Conservation (phyloP, 2,329 filamentous ascomycete species). For the Ceratocystis ficicola region DNA sequence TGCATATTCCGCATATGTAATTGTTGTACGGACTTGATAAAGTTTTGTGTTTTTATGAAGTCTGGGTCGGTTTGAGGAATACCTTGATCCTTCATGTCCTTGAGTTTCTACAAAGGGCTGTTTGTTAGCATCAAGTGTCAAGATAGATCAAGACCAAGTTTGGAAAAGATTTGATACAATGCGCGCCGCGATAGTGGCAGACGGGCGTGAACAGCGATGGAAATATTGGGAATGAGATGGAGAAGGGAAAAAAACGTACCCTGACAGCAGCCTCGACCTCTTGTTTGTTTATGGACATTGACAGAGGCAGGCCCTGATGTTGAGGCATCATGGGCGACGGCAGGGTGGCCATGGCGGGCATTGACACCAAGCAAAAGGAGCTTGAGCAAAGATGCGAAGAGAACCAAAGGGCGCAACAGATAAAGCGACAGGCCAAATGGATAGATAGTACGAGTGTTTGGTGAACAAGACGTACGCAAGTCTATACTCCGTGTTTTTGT, state of each 20-base stretch:
- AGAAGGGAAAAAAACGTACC: neutral
- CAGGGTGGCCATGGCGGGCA: slow-evolving; percentile 21
- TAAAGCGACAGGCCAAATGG: neutral
- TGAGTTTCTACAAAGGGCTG: slow-evolving; percentile 54
- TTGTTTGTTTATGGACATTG: slow-evolving; percentile 15
- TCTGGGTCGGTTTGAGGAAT: slow-evolving; percentile 75
- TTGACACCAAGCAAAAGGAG: neutral
- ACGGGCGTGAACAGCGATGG: no score
- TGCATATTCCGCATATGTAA: slow-evolving; percentile 44
- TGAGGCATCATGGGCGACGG: slow-evolving; percentile 22
- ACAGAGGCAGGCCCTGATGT: slow-evolving; percentile 13
- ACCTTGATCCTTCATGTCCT: slow-evolving; percentile 76
- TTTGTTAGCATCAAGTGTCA: slow-evolving; percentile 9
- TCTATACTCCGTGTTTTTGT: slow-evolving; percentile 9
- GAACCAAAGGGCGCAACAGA: neutral
- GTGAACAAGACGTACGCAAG: neutral
- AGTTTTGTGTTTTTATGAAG: slow-evolving; percentile 66
- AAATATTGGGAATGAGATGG: neutral
- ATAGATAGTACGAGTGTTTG: neutral
- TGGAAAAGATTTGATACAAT: no score
- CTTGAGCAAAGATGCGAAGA: neutral
- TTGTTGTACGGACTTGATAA: slow-evolving; percentile 60
- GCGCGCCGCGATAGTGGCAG: no score
- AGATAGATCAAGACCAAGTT: neutral
- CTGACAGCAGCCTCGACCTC: slow-evolving; percentile 20